A percentile compares a stretch with the other conserved stretches of the same genome.
phyloP scores from a whole-genome alignment of 139 green algal species.

The Deuterostichococcus epilithicus region DNA sequence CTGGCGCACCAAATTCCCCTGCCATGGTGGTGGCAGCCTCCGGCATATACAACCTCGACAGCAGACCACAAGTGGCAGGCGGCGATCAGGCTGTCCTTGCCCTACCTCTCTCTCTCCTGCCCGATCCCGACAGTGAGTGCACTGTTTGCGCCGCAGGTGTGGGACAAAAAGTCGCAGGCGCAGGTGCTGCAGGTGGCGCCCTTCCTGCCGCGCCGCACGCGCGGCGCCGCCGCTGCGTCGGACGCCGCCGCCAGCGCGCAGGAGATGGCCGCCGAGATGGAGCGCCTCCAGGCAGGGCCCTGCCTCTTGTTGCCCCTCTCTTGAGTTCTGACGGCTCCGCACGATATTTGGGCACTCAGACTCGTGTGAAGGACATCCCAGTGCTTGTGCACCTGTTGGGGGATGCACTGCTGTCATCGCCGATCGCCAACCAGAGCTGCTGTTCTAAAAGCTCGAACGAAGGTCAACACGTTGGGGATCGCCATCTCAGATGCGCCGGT shows the following conservation, averaged over 20 bases:
- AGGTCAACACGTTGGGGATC: too few species aligned
- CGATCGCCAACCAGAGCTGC: too few species aligned
- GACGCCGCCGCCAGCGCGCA: conserved; percentile 2
- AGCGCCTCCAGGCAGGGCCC: conserved; percentile 3
- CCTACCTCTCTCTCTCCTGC: neutral
- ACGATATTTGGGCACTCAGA: too few species aligned
- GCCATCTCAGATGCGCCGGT: too few species aligned
- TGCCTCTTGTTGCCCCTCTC: neutral
- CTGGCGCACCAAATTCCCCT: neutral
- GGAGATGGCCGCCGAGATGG: conserved; percentile 14
- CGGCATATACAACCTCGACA: neutral
- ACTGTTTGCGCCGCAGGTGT: conserved; percentile 29
- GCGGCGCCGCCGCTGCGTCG: neutral
- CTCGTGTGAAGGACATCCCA: too few species aligned
- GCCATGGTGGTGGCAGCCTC: neutral
- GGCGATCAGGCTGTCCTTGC: neutral
- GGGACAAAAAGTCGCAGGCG: conserved; percentile 50
- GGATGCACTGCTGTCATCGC: too few species aligned
- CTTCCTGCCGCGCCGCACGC: conserved; percentile 19
- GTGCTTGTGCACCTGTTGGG: too few species aligned
- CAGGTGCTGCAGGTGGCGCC: conserved; percentile 63
- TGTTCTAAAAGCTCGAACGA: too few species aligned
- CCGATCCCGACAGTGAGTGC: neutral
- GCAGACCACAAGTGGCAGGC: neutral
- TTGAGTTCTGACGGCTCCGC: too few species aligned